phyloP scores from a whole-genome alignment of 208 protist species.

The Leishmania turanica region DNA sequence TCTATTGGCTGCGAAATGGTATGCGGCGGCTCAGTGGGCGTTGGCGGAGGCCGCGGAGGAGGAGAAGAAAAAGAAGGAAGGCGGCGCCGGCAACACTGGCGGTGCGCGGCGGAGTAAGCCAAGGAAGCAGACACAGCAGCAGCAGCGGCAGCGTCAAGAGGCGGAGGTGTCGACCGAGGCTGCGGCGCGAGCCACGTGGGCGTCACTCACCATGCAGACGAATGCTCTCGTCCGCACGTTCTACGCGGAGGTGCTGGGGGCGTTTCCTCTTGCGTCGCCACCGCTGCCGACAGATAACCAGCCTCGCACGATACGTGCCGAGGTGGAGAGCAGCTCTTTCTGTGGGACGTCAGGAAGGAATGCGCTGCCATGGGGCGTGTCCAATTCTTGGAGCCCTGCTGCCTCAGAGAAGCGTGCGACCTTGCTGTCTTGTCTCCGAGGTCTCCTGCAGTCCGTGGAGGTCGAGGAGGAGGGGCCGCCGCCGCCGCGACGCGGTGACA shows the following conservation, averaged over 20 bases:
- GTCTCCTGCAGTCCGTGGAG: not conserved
- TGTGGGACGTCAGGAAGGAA: not conserved
- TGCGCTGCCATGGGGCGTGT: not conserved
- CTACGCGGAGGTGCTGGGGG: conserved; percentile 3
- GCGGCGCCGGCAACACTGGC: not conserved
- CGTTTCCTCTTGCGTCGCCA: not conserved
- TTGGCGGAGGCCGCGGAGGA: not conserved
- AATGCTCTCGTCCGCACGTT: not conserved
- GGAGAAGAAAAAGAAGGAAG: not conserved
- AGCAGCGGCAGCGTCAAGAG: not conserved
- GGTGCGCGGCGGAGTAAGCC: not conserved
- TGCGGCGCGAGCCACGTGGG: conserved; percentile 7
- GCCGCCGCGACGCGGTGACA: not conserved
- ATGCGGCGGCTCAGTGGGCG: conserved; percentile 1
- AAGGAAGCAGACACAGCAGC: not conserved
- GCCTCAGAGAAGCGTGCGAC: conserved; percentile 2
- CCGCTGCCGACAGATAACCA: not conserved
- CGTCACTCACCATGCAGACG: not conserved
- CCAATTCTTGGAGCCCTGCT: not conserved
- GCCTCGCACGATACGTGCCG: not conserved
- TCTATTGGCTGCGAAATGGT: not conserved
- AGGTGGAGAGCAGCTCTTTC: not conserved
- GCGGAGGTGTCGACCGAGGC: not conserved
- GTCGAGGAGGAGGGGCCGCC: not conserved
- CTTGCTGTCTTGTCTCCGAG: not conserved